Conservation (phyloP, 345 rosid species). For the Salix dunnii region DNA sequence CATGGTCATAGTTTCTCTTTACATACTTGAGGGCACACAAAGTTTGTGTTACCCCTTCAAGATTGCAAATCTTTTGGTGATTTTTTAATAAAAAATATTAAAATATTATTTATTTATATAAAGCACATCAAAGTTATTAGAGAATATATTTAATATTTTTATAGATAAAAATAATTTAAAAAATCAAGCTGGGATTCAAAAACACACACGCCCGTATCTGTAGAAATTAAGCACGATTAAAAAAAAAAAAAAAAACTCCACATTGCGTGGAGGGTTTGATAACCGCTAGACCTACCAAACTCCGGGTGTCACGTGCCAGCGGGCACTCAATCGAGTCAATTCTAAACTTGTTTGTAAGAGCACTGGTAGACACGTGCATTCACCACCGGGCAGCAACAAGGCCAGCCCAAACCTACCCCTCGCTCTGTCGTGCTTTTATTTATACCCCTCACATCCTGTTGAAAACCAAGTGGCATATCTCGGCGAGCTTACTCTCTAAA, state of each 20-base stretch:
- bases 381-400: not conserved
- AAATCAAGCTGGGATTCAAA: too few species aligned
- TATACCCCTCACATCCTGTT: not conserved
- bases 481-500: not conserved
- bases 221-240: not conserved
- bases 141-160: too few species aligned
- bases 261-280: not conserved
- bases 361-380: not conserved
- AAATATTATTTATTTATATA: too few species aligned
- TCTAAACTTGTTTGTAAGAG: not conserved
- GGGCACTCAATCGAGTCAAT: not conserved
- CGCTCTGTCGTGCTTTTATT: not conserved
- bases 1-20: not conserved
- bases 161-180: too few species aligned
- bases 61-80: not conserved
- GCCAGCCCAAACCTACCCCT: not conserved
- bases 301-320: constrained; percentile 12
- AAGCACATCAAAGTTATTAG: too few species aligned
- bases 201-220: too few species aligned
- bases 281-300: not conserved
- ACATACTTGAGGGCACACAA: not conserved
- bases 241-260: too few species aligned
- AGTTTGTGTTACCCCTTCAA: too few species aligned
- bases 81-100: too few species aligned
- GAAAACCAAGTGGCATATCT: not conserved